Base-by-base conservation (phyloP, 345 rosid genomes). In the Erucastrum elatum region DNA sequence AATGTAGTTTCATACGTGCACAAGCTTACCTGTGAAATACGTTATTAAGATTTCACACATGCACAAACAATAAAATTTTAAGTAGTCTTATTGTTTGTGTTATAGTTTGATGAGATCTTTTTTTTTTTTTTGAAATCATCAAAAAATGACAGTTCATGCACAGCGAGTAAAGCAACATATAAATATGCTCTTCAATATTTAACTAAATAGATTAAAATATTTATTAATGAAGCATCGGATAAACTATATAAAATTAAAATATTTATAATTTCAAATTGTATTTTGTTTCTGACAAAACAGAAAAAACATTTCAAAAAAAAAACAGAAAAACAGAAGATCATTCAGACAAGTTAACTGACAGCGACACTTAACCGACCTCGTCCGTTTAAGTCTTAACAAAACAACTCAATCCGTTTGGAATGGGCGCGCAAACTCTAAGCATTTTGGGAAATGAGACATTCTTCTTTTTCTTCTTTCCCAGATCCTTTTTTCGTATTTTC, bases 311-410 rank as follows among this genome's bases (percentile, higher is more conserved):
- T 21, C 21, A 21, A 21, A 21, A 21, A 21, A 21, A 11, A 7
- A 33, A 61, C 13, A 4, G 34, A n/a, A 39, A 37, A 66, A 26
- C 13, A 44, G 60, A 76, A 60, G 31, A 55, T 6, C 13, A 6
- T 37, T 37, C 41, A 37, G 41, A 44, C 15, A 44, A 12, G n/a
- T 72, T 25, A 61, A 61, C 59, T 13, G 81, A 70, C 31, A 70
- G 16, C 67, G 67, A 77, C 46, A 64, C 46, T 29, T 78, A 65
- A 71, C 76, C 68, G 81, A 78, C 55, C 68, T 41, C 51, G 61
- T 66, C 68, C 41, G 44, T 39, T 66, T 46, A 73, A 72, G 53
- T 34, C 31, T 31, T 31, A 51, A 66, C 37, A 44, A 56, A 55
- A 77, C 56, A 59, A 9, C 49, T 30, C 55, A 41, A 49, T 31